Percentiles rank a stretch among this genome's conserved stretches.
phyloP scores from a whole-genome alignment of 345 rosid species.

The Crucihimalaya himalaica region DNA sequence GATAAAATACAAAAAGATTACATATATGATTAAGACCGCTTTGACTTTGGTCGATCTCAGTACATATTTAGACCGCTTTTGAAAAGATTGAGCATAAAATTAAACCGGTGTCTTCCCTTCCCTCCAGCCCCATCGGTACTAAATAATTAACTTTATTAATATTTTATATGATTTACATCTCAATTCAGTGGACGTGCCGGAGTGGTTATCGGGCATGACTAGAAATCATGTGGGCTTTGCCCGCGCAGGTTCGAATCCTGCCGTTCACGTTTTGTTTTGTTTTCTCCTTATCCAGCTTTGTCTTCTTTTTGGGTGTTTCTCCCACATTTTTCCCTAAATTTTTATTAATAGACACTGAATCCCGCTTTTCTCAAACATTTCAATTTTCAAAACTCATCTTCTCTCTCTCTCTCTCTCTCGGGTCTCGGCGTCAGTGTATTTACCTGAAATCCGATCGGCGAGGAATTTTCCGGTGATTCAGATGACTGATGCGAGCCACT shows the following conservation, averaged over 20 bases:
- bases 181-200: constrained; percentile 31
- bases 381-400: constrained; percentile 17
- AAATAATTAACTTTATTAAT: too few species aligned
- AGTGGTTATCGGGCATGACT: constrained; percentile 79
- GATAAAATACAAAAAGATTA: too few species aligned
- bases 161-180: too few species aligned
- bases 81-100: too few species aligned
- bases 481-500: constrained; percentile 24
- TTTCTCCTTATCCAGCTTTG: not conserved
- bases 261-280: constrained; percentile 34
- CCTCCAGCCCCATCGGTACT: too few species aligned
- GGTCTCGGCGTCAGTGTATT: not conserved
- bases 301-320: too few species aligned
- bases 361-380: constrained; percentile 21
- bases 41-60: too few species aligned
- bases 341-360: not conserved
- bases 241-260: constrained; percentile 94
- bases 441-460: not conserved
- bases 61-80: too few species aligned
- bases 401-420: constrained; percentile 9
- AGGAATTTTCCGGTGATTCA: constrained; percentile 1
- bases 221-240: constrained; percentile 93
- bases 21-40: too few species aligned
- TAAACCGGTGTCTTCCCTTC: too few species aligned
- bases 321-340: too few species aligned